These are phyloP conservation scores for Botrytis fabae DNA, from an alignment of 2,329 filamentous ascomycete genomes.

Conservation along the genomic window DNA sequence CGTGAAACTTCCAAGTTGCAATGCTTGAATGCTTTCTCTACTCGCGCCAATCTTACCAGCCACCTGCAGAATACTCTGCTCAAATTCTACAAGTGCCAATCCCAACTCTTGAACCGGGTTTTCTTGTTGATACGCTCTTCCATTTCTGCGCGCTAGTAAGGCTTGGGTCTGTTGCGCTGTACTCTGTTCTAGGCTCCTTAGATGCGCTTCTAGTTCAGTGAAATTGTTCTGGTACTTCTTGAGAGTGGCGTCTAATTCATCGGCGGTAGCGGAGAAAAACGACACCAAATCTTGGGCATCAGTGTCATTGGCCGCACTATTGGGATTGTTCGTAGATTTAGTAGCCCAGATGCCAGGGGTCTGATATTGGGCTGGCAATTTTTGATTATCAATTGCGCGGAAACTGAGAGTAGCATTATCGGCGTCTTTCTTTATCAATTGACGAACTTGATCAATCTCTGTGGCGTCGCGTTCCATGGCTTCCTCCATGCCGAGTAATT, in stretches of 20 bases:
- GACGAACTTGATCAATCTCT: constrained; percentile 57
- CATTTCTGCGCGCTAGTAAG: constrained; percentile 47
- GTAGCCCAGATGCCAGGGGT: constrained; percentile 44
- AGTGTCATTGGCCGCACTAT: constrained; percentile 45
- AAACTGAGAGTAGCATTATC: constrained; percentile 71
- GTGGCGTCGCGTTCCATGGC: constrained; percentile 63
- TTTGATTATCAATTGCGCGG: constrained; percentile 72
- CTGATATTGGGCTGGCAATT: constrained; percentile 62
- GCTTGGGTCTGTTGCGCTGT: constrained; percentile 61
- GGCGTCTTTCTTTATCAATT: constrained; percentile 62
- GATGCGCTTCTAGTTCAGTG: constrained; percentile 64
- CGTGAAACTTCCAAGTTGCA: constrained; percentile 49
- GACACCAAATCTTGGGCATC: constrained; percentile 60
- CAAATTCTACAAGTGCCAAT: constrained; percentile 63
- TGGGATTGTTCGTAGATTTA: constrained; percentile 44
- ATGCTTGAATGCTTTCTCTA: constrained; percentile 60
- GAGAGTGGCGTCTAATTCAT: constrained; percentile 61
- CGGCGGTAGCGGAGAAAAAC: constrained; percentile 62
- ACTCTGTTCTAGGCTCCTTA: constrained; percentile 62
- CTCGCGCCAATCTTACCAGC: constrained; percentile 59
- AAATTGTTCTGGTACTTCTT: constrained; percentile 58
- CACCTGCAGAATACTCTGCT: constrained; percentile 63
- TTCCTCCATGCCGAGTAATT: constrained; percentile 62
- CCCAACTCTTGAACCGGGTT: constrained; percentile 54
- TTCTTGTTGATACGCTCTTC: constrained; percentile 43